A percentile compares a stretch with the other conserved stretches of the same genome.
These are phyloP conservation scores for Fusarium devonianum DNA, from an alignment of 2,329 filamentous ascomycete genomes.

Conservation along the genomic window DNA sequence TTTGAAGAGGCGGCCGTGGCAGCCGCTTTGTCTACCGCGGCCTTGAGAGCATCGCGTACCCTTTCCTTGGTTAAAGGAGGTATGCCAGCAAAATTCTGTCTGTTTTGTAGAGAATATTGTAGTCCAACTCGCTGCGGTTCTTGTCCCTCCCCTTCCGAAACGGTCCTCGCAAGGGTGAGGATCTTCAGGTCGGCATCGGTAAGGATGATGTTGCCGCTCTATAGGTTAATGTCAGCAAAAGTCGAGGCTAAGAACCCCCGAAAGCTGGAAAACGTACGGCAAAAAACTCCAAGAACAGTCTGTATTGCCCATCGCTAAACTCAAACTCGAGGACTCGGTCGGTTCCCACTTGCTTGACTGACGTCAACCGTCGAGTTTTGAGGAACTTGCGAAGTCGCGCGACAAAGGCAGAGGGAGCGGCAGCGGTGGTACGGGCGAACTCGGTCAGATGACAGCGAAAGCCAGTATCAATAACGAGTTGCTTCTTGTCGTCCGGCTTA, in stretches of 20 bases:
- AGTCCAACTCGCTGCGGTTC: constrained; percentile 81
- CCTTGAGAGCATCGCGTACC: constrained; percentile 72
- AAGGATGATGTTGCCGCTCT: constrained; percentile 89
- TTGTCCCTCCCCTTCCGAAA: constrained; percentile 81
- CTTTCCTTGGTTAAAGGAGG: constrained; percentile 78
- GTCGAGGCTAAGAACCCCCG: too few relatives aligned
- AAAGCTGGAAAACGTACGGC: constrained; percentile 59
- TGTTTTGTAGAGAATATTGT: constrained; percentile 79
- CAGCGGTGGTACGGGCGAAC: constrained; percentile 86
- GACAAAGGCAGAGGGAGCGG: constrained; percentile 85
- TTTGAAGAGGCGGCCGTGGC: constrained; percentile 58
- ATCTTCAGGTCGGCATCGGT: constrained; percentile 87
- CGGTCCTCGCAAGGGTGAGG: constrained; percentile 79
- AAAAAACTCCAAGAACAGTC: constrained; percentile 93
- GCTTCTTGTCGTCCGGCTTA: constrained; percentile 86
- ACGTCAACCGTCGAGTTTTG: constrained; percentile 84
- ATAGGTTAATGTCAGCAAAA: constrained; percentile 14
- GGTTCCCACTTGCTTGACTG: constrained; percentile 85
- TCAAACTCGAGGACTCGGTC: constrained; percentile 91
- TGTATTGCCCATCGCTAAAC: constrained; percentile 90
- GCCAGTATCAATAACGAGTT: constrained; percentile 91
- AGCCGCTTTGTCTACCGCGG: constrained; percentile 66
- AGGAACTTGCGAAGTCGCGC: constrained; percentile 84
- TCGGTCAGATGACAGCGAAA: constrained; percentile 95
- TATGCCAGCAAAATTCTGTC: constrained; percentile 82